A percentile compares a stretch with the other conserved stretches of the same genome.
phyloP scores from a whole-genome alignment of 805 yeast genomes.

The Teunomyces stri region DNA sequence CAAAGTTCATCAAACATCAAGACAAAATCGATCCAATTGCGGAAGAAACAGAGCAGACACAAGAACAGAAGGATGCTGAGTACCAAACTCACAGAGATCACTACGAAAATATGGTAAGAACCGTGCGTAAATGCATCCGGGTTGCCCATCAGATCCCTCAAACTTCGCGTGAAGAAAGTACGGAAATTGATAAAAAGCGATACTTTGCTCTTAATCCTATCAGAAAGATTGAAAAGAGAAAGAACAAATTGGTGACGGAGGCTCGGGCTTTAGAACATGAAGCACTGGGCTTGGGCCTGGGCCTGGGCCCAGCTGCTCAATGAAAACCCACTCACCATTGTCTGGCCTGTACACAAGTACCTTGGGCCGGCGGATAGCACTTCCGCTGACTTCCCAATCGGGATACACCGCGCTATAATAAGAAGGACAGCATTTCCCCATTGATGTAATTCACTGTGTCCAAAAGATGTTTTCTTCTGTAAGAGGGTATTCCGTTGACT shows the following conservation, averaged over 20 bases:
- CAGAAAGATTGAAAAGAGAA: constrained; percentile 46
- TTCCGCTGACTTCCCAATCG: not conserved
- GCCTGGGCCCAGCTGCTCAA: too few relatives aligned
- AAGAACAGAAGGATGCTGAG: constrained; percentile 8
- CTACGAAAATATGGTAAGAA: constrained; percentile 44
- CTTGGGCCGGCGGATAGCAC: not conserved
- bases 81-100: constrained; percentile 20
- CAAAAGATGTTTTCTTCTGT: not conserved
- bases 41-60: constrained; percentile 12
- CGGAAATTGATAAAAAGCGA: constrained; percentile 59
- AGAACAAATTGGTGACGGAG: constrained; percentile 18
- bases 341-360: not conserved
- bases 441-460: not conserved
- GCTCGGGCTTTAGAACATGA: not conserved
- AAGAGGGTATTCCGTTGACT: constrained; percentile 1
- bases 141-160: constrained; percentile 41
- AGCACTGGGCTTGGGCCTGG: not conserved
- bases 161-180: constrained; percentile 61
- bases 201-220: constrained; percentile 62
- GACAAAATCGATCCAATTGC: not conserved
- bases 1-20: constrained; percentile 44
- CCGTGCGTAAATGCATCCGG: constrained; percentile 49
- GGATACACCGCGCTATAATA: constrained; percentile 1
- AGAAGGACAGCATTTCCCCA: not conserved
- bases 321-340: too few relatives aligned